phyloP scores from a whole-genome alignment of 306 rosid species.

The Rosa lucieae region DNA sequence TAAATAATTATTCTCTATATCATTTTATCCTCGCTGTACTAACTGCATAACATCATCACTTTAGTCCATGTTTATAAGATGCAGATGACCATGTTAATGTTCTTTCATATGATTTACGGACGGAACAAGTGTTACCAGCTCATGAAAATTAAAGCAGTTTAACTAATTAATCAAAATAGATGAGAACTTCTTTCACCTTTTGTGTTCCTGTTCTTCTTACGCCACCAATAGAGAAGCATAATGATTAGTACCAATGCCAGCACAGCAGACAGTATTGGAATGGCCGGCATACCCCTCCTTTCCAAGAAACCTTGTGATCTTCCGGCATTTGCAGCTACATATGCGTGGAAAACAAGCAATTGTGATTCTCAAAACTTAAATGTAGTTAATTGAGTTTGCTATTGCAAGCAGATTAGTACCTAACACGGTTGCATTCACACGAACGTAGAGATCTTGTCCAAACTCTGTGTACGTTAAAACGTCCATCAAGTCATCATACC shows the following conservation, averaged over 20 bases:
- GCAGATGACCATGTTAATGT: not conserved
- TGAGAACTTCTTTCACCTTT: not conserved
- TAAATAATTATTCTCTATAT: not conserved
- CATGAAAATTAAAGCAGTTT: not conserved
- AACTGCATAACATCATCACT: no score
- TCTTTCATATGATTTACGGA: not conserved
- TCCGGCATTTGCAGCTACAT: constrained; percentile 2
- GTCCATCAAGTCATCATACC: constrained; percentile 49
- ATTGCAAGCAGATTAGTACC: not conserved
- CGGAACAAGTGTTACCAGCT: not conserved
- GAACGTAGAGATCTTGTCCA: constrained; percentile 43
- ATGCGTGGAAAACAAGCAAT: not conserved
- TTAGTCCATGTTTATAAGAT: not conserved
- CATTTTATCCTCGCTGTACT: not conserved
- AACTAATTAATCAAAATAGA: not conserved
- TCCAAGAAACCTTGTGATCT: not conserved
- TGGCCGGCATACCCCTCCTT: not conserved
- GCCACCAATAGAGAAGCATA: not conserved
- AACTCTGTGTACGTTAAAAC: constrained; percentile 23
- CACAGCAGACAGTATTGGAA: not conserved
- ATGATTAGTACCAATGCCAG: constrained; percentile 15
- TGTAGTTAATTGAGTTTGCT: not conserved
- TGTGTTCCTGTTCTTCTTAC: not conserved
- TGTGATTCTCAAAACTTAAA: not conserved
- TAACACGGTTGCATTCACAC: constrained; percentile 34